Percentiles rank a stretch among this genome's conserved stretches.
Evolutionary conservation across 129 eudicot genomes (phyloP).

Genomic region (Artemisia argyi): DNA sequence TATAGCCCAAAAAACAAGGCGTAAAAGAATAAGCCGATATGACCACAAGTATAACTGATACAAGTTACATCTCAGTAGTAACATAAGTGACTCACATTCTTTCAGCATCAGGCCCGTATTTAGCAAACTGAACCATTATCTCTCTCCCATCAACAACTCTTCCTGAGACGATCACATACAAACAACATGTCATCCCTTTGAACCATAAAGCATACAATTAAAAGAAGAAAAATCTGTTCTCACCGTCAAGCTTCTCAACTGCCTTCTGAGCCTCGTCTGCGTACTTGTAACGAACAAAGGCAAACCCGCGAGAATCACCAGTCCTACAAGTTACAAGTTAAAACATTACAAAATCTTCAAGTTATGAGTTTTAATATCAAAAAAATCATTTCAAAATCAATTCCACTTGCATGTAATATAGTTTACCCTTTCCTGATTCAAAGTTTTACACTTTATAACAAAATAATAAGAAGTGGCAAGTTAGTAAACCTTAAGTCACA

Average conservation of each 20-base stretch:
- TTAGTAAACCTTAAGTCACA: no score
- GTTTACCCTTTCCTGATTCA: no score
- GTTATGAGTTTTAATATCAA: no score
- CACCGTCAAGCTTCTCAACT: constrained; percentile 94
- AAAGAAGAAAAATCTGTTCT: neutral
- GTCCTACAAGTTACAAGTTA: constrained; percentile 46
- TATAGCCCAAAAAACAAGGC: constrained; percentile 23
- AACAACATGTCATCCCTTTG: neutral
- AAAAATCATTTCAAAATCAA: no score
- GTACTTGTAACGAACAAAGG: constrained; percentile 95
- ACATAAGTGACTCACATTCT: constrained; percentile 58
- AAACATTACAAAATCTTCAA: neutral
- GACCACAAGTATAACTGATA: no score
- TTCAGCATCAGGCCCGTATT: constrained; percentile 96
- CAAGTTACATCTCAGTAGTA: no score
- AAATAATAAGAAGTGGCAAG: no score
- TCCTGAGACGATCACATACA: constrained; percentile 37
- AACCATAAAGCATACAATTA: neutral
- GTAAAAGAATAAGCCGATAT: no score
- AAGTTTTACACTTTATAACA: no score
- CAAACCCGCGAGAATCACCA: constrained; percentile 98
- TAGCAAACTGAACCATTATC: constrained; percentile 95
- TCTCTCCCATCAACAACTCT: constrained; percentile 95
- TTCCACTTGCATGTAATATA: no score
- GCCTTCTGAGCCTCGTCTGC: constrained; percentile 97